Evolutionary conservation across 139 green algal genomes (phyloP).

Genomic region (Nannochloris sp.): DNA sequence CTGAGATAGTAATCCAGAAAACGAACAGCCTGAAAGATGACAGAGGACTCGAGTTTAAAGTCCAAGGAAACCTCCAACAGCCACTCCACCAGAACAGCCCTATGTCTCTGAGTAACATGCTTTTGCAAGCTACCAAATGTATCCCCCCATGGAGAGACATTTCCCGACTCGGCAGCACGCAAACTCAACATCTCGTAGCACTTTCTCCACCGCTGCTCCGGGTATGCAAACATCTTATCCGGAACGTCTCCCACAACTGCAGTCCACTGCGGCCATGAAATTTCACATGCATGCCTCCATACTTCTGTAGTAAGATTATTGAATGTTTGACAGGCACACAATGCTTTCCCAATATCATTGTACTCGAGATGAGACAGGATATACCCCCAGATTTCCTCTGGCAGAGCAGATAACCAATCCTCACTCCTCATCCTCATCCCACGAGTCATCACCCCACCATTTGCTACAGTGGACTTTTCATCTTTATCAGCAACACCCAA

Average conservation of each 20-base stretch:
- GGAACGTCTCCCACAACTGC: slow-evolving; percentile 8
- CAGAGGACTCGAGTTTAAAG: slow-evolving; percentile 46
- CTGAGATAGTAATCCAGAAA: slow-evolving; percentile 52
- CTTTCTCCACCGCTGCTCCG: slow-evolving; percentile 28
- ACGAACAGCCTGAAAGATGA: slow-evolving; percentile 44
- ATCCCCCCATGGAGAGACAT: slow-evolving; percentile 5
- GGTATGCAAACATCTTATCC: background rate
- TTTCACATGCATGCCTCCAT: slow-evolving; percentile 30
- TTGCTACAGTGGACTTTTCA: background rate
- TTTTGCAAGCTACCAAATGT: slow-evolving; percentile 24
- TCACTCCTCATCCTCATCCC: background rate
- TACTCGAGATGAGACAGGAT: slow-evolving; percentile 23
- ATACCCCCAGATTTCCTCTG: slow-evolving; percentile 28
- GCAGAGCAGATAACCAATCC: background rate
- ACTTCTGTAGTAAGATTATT: background rate
- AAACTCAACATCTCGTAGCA: slow-evolving; percentile 38
- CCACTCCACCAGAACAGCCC: slow-evolving; percentile 40
- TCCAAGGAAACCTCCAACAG: slow-evolving; percentile 50
- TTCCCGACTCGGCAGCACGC: slow-evolving; percentile 24
- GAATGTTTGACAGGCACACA: slow-evolving; percentile 25
- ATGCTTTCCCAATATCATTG: slow-evolving; percentile 21
- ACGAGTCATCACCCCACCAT: background rate
- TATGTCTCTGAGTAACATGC: slow-evolving; percentile 27
- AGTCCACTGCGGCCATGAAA: slow-evolving; percentile 36
- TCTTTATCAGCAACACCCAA: background rate